Percentiles rank a stretch among this genome's conserved stretches.
Conservation (phyloP, 495 filamentous ascomycete species). For the Echria macrotheca region DNA sequence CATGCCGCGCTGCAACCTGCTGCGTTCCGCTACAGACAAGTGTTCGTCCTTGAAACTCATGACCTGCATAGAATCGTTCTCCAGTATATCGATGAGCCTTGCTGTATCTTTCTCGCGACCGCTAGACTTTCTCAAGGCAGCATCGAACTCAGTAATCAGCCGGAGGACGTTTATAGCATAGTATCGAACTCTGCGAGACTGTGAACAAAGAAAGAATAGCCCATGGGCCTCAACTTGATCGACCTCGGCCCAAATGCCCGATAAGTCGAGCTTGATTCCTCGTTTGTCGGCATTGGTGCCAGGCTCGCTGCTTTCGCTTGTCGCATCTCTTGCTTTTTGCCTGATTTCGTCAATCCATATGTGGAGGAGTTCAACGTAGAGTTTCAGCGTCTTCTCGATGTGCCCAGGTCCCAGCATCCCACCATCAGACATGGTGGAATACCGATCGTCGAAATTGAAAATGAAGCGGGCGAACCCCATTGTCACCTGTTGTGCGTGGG, state of each 20-base stretch:
- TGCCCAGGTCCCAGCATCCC: conserved; percentile 93
- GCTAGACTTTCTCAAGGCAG: conserved; percentile 64
- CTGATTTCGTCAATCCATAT: conserved; percentile 98
- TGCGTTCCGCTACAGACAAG: conserved; percentile 85
- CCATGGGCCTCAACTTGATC: conserved; percentile 97
- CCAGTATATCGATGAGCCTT: conserved; percentile 84
- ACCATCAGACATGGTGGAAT: conserved; percentile 96
- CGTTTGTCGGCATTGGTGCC: conserved; percentile 51
- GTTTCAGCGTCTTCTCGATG: conserved; percentile 85
- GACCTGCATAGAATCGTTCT: conserved; percentile 80
- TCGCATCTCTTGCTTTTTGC: conserved; percentile 71
- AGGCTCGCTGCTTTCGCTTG: conserved; percentile 56
- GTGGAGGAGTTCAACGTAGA: conserved; percentile 88
- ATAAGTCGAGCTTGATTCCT: conserved; percentile 75
- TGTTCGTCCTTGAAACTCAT: conserved; percentile 91
- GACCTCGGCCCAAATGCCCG: conserved; percentile 81
- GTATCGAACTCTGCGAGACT: conserved; percentile 79
- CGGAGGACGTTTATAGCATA: conserved; percentile 90
- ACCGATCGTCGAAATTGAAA: conserved; percentile 94
- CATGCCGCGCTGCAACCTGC: conserved; percentile 85
- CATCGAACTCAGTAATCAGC: conserved; percentile 90
- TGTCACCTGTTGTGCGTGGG: conserved; percentile 90
- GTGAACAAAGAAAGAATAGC: conserved; percentile 96
- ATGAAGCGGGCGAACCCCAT: conserved; percentile 96
- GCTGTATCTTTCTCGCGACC: conserved; percentile 51